These are phyloP conservation scores for Eutrema heterophyllum DNA, from an alignment of 345 rosid genomes.

Conservation along the genomic window DNA sequence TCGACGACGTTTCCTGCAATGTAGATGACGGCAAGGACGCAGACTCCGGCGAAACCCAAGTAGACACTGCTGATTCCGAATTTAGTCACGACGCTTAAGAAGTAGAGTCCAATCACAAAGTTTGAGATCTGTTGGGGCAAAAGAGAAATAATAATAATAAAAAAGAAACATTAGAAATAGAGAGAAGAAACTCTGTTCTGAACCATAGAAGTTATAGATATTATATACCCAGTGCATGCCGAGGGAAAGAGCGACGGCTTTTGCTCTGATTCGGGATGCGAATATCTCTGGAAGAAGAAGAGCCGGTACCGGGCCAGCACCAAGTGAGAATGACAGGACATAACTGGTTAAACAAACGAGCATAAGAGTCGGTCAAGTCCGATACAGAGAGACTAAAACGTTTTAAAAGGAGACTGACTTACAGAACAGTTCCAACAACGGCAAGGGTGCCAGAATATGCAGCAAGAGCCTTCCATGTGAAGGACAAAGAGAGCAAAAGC, in stretches of 20 bases:
- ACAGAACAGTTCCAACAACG: slow-evolving; percentile 95
- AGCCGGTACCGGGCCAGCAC: slow-evolving; percentile 99
- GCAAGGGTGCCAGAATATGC: slow-evolving; percentile 90
- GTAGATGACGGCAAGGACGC: slow-evolving; percentile 80
- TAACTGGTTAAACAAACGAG: slow-evolving; percentile 45
- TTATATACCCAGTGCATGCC: slow-evolving; percentile 95
- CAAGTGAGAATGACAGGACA: slow-evolving; percentile 93
- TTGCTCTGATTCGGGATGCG: slow-evolving; percentile 94
- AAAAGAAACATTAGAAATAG: neutral
- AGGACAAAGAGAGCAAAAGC: slow-evolving; percentile 88
- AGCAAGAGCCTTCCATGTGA: slow-evolving; percentile 91
- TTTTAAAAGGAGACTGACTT: slow-evolving; percentile 30
- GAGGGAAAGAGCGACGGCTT: slow-evolving; percentile 87
- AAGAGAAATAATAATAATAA: neutral
- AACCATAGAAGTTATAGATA: neutral
- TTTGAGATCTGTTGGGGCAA: slow-evolving; percentile 62
- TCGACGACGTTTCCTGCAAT: slow-evolving; percentile 77
- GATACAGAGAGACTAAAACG: neutral
- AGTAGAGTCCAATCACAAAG: slow-evolving; percentile 86
- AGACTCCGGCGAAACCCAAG: slow-evolving; percentile 72
- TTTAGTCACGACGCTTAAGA: slow-evolving; percentile 85
- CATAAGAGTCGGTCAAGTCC: neutral
- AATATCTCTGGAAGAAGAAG: slow-evolving; percentile 96
- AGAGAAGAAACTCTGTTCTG: neutral
- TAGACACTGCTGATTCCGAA: slow-evolving; percentile 92